Base-by-base conservation (phyloP, 2,329 filamentous ascomycete genomes). In the Didymosphaeria variabile region DNA sequence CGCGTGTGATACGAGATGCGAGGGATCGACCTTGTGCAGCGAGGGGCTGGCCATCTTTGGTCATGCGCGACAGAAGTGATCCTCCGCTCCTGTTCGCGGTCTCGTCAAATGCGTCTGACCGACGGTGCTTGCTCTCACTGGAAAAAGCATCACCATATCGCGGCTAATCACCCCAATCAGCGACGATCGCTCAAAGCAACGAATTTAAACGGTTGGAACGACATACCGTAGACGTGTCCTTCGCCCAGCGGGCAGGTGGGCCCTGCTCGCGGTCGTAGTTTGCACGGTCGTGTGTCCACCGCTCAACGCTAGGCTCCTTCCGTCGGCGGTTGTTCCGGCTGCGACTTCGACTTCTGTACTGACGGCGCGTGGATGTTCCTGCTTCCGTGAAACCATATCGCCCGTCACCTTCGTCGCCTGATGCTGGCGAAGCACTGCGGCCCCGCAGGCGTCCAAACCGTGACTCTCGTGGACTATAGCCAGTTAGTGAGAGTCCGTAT, bases 361-460 rank as follows among this genome's bases (percentile, higher is more conserved):
- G 79, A 65, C 69, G 75, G 58, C 72, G 80, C 62, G 66, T 81
- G 50, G 85, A 78, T 17, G 83, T 81, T 54, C 62, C 68, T 40
- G 74, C 62, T 83, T 86, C 82, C n/a, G 72, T 74, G 65, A 84
- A 84, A 7, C 82, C 82, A 40, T 76, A 80, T 5, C 81, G 77
- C 19, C 85, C 81, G 57, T 83, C 80, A 13, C 80, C 83, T 40
- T 82, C 81, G 50, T 80, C 76, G 52, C 78, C 73, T 19, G 80
- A 76, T 29, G 67, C 68, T 31, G 87, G 87, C 7, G 87, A 89
- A 19, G 87, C 87, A 72, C 86, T 89, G 64, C 87, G 84, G 68
- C 86, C 81, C 49, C 87, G 83, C 50, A 87, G 80, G 51, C 84
- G 81, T 38, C 84, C 84, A 36, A 77, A 73, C n/a, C 71, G 70